Evolutionary conservation across 164 flowering plant species (phyloP), one percentile per base, ranked within the genome.

Genomic region (Aristolochia californica): DNA sequence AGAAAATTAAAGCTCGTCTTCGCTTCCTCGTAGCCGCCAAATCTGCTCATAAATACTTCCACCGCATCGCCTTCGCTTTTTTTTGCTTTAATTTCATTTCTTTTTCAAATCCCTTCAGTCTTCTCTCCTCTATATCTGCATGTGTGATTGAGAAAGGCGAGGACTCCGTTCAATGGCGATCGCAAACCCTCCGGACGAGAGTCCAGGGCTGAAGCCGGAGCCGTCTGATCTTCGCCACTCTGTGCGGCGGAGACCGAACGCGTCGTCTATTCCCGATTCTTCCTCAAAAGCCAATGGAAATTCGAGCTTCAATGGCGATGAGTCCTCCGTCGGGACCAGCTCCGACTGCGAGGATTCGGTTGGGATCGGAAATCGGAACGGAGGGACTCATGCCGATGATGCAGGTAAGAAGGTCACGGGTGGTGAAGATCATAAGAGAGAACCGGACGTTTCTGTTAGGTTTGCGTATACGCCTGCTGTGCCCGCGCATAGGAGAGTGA

Each of bases 401-500:
- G 17, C 28, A 22, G 59, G 50, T 13, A 72, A 58, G 57, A 58
- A 55, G 61, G 34, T 60, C 17, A 65, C 40, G 5, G 23, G 44
- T n/a, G 56, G 64, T 5, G 63, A 60, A 49, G 61, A 34, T 28
- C 43, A 47, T 17, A 47, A 48, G 45, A 18, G 43, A 58, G 60
- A 20, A 4, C 40, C 43, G 38, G 56, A 10, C 26, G 14, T 23
- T 8, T 58, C 52, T 9, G 56, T 66, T 25, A 81, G 67, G 49
- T 82, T 58, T 43, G 61, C 74, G 48, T 83, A 73, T 64, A 73
- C 97, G 57, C 78, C 95, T 12, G 77, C 89, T 4, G 68, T 71
- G 58, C 95, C 97, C 8, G 94, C 91, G 72, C 97, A 93, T 62
- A 71, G 87, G 52, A 73, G 70, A 45, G 68, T 74, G 20, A 82